phyloP scores from a whole-genome alignment of 306 rosid species.

The Trichosanthes cucumerina region DNA sequence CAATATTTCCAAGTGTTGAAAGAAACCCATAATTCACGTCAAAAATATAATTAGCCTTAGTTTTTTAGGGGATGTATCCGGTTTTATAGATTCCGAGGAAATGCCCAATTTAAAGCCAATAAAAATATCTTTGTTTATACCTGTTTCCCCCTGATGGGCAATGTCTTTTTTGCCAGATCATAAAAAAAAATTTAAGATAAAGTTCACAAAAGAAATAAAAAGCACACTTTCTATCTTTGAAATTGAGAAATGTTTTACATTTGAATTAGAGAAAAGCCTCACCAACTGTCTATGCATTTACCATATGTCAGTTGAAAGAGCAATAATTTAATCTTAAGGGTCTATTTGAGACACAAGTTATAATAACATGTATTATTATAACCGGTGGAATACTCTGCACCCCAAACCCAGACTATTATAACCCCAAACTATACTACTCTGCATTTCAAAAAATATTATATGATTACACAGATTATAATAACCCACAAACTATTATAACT shows the following conservation, averaged over 20 bases:
- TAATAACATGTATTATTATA: too few relatives aligned
- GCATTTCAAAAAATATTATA: too few relatives aligned
- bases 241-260: neutral
- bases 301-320: too few relatives aligned
- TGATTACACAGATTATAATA: too few relatives aligned
- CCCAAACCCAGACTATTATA: too few relatives aligned
- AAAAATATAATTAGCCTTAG: too few relatives aligned
- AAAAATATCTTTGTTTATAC: neutral
- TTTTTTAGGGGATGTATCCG: neutral
- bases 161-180: neutral
- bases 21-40: neutral
- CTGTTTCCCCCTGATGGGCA: neutral
- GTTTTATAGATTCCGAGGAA: neutral
- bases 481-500: too few relatives aligned
- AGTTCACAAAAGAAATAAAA: neutral
- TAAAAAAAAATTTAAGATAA: neutral
- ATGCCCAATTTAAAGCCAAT: neutral
- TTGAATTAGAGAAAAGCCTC: neutral
- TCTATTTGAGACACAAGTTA: too few relatives aligned
- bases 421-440: too few relatives aligned
- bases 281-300: neutral
- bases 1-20: neutral
- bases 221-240: neutral
- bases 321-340: too few relatives aligned
- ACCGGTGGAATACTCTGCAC: too few relatives aligned